A percentile compares a stretch with the other conserved stretches of the same genome.
Evolutionary conservation across 1,284 basidiomycete species (phyloP).

Genomic region (Malassezia arunalokei): DNA sequence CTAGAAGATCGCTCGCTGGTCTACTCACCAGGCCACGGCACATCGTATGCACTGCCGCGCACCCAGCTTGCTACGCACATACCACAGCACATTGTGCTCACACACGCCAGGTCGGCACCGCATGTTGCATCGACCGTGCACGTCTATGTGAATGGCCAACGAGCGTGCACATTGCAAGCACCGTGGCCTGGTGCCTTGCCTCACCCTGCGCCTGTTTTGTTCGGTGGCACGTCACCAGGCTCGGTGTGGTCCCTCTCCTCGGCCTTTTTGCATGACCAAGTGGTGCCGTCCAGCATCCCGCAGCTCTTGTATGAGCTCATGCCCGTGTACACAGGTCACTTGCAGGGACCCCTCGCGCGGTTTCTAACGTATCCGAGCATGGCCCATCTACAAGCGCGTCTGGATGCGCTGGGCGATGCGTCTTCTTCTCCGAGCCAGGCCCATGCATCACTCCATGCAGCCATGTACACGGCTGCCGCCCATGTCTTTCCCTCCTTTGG

Average conservation of each 20-base stretch:
- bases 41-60: slow-evolving; percentile 4
- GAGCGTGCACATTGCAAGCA: slow-evolving; percentile 14
- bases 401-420: slow-evolving; percentile 21
- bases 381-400: slow-evolving; percentile 29
- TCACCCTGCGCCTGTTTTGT: slow-evolving; percentile 19
- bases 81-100: slow-evolving; percentile 27
- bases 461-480: slow-evolving; percentile 22
- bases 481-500: slow-evolving; percentile 23
- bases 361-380: slow-evolving; percentile 34
- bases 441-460: slow-evolving; percentile 23
- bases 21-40: slow-evolving; percentile 17
- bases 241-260: slow-evolving; percentile 29
- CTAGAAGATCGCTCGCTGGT: slow-evolving; percentile 21
- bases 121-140: slow-evolving; percentile 22
- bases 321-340: slow-evolving; percentile 28
- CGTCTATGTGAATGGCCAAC: slow-evolving; percentile 30
- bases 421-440: slow-evolving; percentile 18
- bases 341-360: slow-evolving; percentile 32
- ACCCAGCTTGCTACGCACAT: slow-evolving; percentile 9
- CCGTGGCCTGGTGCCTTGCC: slow-evolving; percentile 21
- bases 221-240: neutral
- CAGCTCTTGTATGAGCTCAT: slow-evolving; percentile 26
- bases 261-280: slow-evolving; percentile 25
- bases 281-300: slow-evolving; percentile 26
- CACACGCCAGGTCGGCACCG: slow-evolving; percentile 23